Conservation (phyloP, 1,139 yeast genomes). For the Pneumocystis jirovecii region DNA sequence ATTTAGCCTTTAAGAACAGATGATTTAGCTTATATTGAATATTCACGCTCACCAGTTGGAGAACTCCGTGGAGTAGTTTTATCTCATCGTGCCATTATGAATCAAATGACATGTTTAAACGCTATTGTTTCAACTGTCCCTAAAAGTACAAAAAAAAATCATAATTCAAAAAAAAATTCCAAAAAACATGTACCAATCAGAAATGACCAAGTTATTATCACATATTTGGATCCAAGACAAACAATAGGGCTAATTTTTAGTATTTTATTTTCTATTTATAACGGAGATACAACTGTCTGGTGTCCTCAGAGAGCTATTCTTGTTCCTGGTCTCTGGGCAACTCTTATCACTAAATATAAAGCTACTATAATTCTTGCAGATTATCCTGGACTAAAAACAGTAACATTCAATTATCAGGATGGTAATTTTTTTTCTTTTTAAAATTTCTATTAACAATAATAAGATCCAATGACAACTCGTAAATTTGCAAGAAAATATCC, state of each 20-base stretch:
- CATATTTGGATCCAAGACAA: constrained; percentile 72
- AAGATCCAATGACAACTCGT: constrained; percentile 67
- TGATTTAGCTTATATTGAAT: constrained; percentile 86
- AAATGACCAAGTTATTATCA: constrained; percentile 29
- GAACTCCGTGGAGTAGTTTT: constrained; percentile 87
- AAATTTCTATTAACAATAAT: neutral
- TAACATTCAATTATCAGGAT: constrained; percentile 82
- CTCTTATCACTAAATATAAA: constrained; percentile 52
- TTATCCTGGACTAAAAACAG: constrained; percentile 79
- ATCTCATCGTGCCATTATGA: constrained; percentile 73
- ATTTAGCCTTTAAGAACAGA: constrained; percentile 41
- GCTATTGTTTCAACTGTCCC: constrained; percentile 42
- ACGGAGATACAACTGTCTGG: constrained; percentile 75
- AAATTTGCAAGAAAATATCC: constrained; percentile 61
- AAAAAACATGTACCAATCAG: constrained; percentile 2
- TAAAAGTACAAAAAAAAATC: constrained; percentile 1
- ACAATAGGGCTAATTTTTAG: constrained; percentile 82
- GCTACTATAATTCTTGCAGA: constrained; percentile 71
- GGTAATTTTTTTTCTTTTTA: neutral
- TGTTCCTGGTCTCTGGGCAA: constrained; percentile 77
- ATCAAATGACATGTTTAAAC: constrained; percentile 69
- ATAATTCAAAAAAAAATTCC: neutral
- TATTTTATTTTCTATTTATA: constrained; percentile 59
- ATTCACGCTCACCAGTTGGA: constrained; percentile 78
- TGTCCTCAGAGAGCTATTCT: constrained; percentile 63